phyloP scores from a whole-genome alignment of 1,284 basidiomycete genomes.

The Rhodofomes roseus region DNA sequence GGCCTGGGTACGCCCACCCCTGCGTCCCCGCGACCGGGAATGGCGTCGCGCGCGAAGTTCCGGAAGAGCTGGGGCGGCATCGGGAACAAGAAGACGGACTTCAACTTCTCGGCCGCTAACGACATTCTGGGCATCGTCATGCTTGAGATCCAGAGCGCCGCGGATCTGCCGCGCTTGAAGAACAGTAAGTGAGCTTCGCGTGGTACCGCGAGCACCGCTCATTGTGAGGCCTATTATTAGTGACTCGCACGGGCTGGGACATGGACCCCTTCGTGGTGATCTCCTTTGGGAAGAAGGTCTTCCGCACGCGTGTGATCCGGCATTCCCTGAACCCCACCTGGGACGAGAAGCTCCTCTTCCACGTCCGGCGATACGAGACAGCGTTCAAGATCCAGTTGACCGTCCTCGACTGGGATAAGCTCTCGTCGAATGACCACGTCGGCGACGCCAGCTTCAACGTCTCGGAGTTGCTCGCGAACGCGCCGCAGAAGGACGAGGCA shows the following conservation, averaged over 20 bases:
- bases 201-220: neutral
- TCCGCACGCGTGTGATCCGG: slow-evolving; percentile 87
- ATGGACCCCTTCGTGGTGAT: slow-evolving; percentile 98
- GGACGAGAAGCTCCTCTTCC: slow-evolving; percentile 96
- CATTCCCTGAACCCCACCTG: slow-evolving; percentile 89
- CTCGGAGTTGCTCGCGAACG: slow-evolving; percentile 64
- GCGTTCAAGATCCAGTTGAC: slow-evolving; percentile 75
- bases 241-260: slow-evolving; percentile 85
- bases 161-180: slow-evolving; percentile 81
- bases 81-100: slow-evolving; percentile 39
- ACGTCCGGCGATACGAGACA: slow-evolving; percentile 86
- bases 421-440: slow-evolving; percentile 85
- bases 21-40: slow-evolving; percentile 4
- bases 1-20: neutral
- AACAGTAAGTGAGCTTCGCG: slow-evolving; percentile 64
- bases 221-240: slow-evolving; percentile 30
- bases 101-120: slow-evolving; percentile 63
- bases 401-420: slow-evolving; percentile 94
- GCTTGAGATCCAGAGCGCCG: slow-evolving; percentile 66
- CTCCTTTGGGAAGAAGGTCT: slow-evolving; percentile 96
- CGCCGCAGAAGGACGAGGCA: slow-evolving; percentile 67
- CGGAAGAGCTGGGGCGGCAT: slow-evolving; percentile 28
- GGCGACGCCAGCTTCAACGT: slow-evolving; percentile 75
- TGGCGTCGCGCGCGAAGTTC: slow-evolving; percentile 21
- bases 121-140: slow-evolving; percentile 95